Evolutionary conservation across 768 basidiomycete genomes (phyloP), one percentile per base, ranked within the genome.

Genomic region (Podaxis carcinomalis): DNA sequence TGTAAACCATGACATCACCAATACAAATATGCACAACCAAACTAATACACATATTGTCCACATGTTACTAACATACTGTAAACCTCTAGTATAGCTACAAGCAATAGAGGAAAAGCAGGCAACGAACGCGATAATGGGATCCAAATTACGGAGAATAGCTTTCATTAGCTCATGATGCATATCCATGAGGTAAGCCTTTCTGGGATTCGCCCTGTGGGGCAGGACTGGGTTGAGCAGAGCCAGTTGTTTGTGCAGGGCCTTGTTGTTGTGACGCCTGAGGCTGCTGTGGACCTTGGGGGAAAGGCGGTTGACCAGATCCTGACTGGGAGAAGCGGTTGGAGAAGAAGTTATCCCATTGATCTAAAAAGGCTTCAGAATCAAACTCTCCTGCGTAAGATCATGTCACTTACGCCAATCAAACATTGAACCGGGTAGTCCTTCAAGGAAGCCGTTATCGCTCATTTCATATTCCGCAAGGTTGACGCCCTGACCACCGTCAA

Each of bases 291-390:
- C 68, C 25, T 36, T 51, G 32, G 14, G 35, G 39, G 21, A 51
- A 56, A 39, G 50, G n/a, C 4, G 50, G 16, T 25, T 50, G 32
- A 23, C 23, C 37, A 21, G 37, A 35, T 36, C 56, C 56, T 40
- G 66, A 62, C n/a, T 64, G 65, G 28, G 68, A 51, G 61, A 91
- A 82, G 51, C 89, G 81, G n/a, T 37, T 37, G 39, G 87, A 76
- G 71, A 93, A 92, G 75, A 90, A 92, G 35, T 78, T 84, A 55
- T 92, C 90, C 90, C 90, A 92, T 77, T 91, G 89, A 47, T 84
- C 90, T 92, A 69, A 49, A 54, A 62, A 56, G 6, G 51, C 46
- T 23, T 53, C 64, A 64, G 51, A 37, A 21, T 56, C 27, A 44
- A 57, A 36, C 42, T 56, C 55, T 23, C 46, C 49, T 37, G 25